Evolutionary conservation across 2,329 filamentous ascomycete genomes (phyloP), one percentile per base, ranked within the genome.

Genomic region (Monosporascus sp.): DNA sequence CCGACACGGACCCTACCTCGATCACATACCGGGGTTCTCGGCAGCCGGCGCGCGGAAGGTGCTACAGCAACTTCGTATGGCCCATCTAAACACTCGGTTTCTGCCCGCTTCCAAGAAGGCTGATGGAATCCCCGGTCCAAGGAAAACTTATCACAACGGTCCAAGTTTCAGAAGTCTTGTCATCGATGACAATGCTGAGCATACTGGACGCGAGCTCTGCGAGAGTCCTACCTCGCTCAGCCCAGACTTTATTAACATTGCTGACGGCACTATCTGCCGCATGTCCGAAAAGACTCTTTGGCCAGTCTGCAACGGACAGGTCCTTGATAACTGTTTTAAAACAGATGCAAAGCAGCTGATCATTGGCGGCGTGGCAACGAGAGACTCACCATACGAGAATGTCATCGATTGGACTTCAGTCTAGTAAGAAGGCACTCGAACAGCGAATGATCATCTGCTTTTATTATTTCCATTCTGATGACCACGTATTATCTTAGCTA

Each of bases 201-300:
- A 64, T 53, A 51, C 54, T 5, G 60, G 57, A 4, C 18, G 37
- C 8, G 54, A 46, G 6, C 58, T 66, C 18, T 68, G 63, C 57
- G 48, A 50, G 17, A 61, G 56, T 48, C 39, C 47, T 3, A 62
- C 52, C 0, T 62, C 62, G 6, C 42, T 49, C 9, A 62, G 64
- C 6, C 66, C 65, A 0, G 64, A 66, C 54, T 64, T 66, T 39
- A 14, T 62, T 17, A 57, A 61, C 45, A 25, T 52, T 3, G 34
- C 22, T 17, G 53, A 60, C 14, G 53, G 59, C 7, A 50, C 42
- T 1, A 65, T 66, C 55, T 68, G 65, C 53, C 60, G 64, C 22
- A 66, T 68, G 65, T 53, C 57, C 5, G 57, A 63, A 49, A 62
- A 62, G 58, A 61, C 56, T 15, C 36, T 57, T 7, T 65, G 52